A percentile compares a stretch with the other conserved stretches of the same genome.
These are phyloP conservation scores for Nannochloris sp. DNA, from an alignment of 139 green algal species.

Conservation along the genomic window DNA sequence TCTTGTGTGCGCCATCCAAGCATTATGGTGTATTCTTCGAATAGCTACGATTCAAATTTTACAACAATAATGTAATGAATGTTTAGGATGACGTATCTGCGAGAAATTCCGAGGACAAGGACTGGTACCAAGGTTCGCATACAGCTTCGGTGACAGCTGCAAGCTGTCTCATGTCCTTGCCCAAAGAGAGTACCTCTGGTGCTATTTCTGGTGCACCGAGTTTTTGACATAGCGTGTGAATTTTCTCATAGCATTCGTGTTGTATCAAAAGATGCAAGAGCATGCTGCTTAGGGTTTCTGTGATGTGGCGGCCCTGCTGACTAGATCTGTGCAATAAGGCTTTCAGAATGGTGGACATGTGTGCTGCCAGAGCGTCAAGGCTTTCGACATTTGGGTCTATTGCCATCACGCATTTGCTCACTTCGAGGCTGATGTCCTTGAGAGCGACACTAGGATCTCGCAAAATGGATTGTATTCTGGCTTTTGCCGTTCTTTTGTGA, in stretches of 20 bases:
- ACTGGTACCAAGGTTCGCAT: constrained; percentile 10
- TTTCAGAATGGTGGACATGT: background rate
- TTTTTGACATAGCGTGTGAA: background rate
- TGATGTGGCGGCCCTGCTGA: background rate
- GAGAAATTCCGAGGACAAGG: background rate
- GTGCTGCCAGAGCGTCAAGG: background rate
- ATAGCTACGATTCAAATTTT: background rate
- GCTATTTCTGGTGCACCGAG: background rate
- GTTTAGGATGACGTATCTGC: background rate
- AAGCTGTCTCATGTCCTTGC: constrained; percentile 20
- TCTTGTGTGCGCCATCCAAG: background rate
- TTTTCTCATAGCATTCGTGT: no score
- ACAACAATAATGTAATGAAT: no score
- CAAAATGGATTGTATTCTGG: constrained; percentile 49
- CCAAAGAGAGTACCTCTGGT: constrained; percentile 41
- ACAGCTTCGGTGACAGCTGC: constrained; percentile 44
- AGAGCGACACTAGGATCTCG: constrained; percentile 50
- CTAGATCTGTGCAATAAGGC: background rate
- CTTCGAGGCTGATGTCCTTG: background rate
- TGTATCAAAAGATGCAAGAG: background rate
- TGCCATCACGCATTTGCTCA: background rate
- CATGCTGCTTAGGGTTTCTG: background rate
- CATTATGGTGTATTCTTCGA: background rate
- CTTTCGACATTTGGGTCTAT: background rate
- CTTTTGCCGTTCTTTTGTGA: constrained; percentile 17